Percentiles rank a stretch among this genome's conserved stretches.
phyloP scores from a whole-genome alignment of 305 asterid species.

The Solanum hybrid region DNA sequence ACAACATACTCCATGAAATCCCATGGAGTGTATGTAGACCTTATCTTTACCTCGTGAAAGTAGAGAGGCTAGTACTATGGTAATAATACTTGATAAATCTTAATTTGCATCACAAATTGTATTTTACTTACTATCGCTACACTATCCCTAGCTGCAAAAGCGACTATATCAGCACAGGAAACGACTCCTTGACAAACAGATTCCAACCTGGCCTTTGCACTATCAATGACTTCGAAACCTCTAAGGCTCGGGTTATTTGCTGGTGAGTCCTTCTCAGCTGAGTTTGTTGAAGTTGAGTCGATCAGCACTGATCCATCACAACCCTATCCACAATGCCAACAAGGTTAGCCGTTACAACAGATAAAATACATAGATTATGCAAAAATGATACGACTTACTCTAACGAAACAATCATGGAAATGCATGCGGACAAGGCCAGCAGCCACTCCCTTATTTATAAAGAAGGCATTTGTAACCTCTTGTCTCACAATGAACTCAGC shows the following conservation, averaged over 20 bases:
- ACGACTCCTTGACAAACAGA: conserved; percentile 38
- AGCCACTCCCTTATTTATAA: conserved; percentile 32
- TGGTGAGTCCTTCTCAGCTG: conserved; percentile 68
- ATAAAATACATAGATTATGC: background rate
- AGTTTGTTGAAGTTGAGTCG: conserved; percentile 47
- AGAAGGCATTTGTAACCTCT: conserved; percentile 36
- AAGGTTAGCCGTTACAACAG: background rate
- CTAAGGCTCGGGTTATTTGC: conserved; percentile 67
- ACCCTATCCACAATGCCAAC: conserved; percentile 28
- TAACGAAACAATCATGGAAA: conserved; percentile 37
- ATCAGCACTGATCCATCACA: conserved; percentile 83
- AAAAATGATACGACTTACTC: conserved; percentile 13
- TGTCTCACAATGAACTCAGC: conserved; percentile 53
- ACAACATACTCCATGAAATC: background rate
- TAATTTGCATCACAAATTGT: background rate
- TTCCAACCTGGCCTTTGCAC: conserved; percentile 50
- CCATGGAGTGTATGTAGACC: background rate
- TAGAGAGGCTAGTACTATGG: background rate
- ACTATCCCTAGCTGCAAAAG: conserved; percentile 83
- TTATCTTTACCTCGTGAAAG: background rate
- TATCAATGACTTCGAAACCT: conserved; percentile 60
- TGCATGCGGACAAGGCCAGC: conserved; percentile 44
- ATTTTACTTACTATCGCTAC: conserved; percentile 37
- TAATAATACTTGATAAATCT: background rate
- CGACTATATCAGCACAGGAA: conserved; percentile 74